These are phyloP conservation scores for Dryas integrifolia DNA, from an alignment of 331 rosid species.

Conservation along the genomic window DNA sequence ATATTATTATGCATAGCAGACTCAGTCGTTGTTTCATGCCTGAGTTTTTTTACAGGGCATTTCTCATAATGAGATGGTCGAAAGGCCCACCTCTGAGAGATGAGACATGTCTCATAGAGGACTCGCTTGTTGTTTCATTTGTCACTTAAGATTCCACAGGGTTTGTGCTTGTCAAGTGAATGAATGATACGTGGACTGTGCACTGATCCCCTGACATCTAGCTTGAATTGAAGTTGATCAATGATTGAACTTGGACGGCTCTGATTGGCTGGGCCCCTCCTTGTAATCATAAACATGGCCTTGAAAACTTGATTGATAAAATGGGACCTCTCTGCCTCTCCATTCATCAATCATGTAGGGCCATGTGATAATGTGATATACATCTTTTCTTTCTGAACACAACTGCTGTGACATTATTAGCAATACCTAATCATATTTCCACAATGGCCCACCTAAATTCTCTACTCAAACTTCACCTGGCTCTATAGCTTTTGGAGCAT, in stretches of 20 bases:
- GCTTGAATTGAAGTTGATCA: neutral
- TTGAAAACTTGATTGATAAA: slow-evolving; percentile 22
- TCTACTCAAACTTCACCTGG: neutral
- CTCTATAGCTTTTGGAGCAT: neutral
- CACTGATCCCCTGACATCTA: neutral
- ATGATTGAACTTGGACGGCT: slow-evolving; percentile 19
- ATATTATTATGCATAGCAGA: neutral
- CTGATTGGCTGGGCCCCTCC: slow-evolving; percentile 16
- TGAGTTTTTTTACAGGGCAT: too few relatives aligned
- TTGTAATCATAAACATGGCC: slow-evolving; percentile 14
- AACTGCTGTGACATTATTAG: slow-evolving; percentile 19
- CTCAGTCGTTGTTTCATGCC: slow-evolving; percentile 17
- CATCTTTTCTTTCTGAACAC: slow-evolving; percentile 17
- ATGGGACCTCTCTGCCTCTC: slow-evolving; percentile 22
- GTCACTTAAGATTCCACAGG: slow-evolving; percentile 18
- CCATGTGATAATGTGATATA: slow-evolving; percentile 12
- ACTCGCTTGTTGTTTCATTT: slow-evolving; percentile 21
- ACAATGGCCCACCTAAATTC: neutral
- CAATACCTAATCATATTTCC: slow-evolving; percentile 6
- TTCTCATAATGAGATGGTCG: too few relatives aligned
- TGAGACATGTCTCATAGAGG: neutral
- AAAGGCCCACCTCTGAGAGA: too few relatives aligned
- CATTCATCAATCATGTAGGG: slow-evolving; percentile 20
- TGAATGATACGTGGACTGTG: neutral
- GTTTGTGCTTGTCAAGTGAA: neutral